These are phyloP conservation scores for Diphasiastrum complanatum DNA, from an alignment of 83 land plant species.

Conservation along the genomic window DNA sequence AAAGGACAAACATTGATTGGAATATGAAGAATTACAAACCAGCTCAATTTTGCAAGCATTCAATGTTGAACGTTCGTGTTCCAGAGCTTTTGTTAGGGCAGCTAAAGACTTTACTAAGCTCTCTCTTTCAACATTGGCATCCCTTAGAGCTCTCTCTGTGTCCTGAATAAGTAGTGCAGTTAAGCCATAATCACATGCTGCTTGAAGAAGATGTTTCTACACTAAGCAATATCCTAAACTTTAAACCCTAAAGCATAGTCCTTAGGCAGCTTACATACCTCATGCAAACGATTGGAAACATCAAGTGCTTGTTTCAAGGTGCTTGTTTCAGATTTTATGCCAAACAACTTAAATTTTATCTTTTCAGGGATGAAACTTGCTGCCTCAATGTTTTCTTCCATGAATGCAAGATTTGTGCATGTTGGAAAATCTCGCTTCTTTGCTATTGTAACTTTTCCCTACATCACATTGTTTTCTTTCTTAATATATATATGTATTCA, in stretches of 20 bases:
- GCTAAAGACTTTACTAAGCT: background rate
- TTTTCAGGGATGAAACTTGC: background rate
- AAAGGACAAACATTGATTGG: no score
- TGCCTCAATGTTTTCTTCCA: conserved; percentile 3
- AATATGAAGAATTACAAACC: conserved; percentile 7
- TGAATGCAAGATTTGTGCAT: background rate
- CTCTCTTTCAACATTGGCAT: conserved; percentile 13
- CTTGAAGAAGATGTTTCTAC: no score
- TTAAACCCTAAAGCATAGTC: no score
- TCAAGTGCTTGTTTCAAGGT: conserved; percentile 23
- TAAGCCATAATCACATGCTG: background rate
- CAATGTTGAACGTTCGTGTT: conserved; percentile 12
- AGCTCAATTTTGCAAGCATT: conserved; percentile 7
- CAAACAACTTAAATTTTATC: conserved; percentile 2
- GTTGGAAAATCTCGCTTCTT: no score
- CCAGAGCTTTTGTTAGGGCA: conserved; percentile 8
- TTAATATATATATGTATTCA: no score
- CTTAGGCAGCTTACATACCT: conserved; percentile 13
- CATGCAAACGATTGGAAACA: conserved; percentile 4
- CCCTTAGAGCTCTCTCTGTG: conserved; percentile 11
- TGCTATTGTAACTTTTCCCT: no score
- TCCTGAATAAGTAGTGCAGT: background rate
- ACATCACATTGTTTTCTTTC: no score
- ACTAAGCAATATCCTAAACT: no score
- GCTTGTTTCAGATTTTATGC: conserved; percentile 7